Evolutionary conservation across 177 flowering plant species (phyloP).

Genomic region (Vitis hybrid): DNA sequence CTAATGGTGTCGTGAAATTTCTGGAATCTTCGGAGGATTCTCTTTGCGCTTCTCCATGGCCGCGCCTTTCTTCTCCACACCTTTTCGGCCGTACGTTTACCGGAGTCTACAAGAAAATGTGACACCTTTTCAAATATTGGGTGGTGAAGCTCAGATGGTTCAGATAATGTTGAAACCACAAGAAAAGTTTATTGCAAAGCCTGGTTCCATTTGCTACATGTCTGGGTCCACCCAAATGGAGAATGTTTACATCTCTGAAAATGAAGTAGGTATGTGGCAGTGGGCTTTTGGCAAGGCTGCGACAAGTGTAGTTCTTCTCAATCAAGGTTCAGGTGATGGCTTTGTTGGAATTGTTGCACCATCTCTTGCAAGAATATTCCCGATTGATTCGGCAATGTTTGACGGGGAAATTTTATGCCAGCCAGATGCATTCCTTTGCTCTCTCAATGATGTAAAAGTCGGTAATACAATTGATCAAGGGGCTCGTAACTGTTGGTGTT

Average conservation of each 20-base stretch:
- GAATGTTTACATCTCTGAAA: constrained; percentile 75
- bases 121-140: constrained; percentile 88
- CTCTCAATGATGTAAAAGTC: constrained; percentile 88
- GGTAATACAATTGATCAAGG: constrained; percentile 75
- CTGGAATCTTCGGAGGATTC: neutral
- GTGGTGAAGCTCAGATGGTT: constrained; percentile 98
- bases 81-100: constrained; percentile 57
- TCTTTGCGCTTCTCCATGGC: constrained; percentile 36
- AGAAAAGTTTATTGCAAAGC: constrained; percentile 78
- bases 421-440: constrained; percentile 99
- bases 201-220: constrained; percentile 98
- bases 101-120: constrained; percentile 90
- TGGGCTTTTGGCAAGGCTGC: constrained; percentile 89
- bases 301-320: constrained; percentile 64
- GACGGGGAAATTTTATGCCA: constrained; percentile 89
- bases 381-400: constrained; percentile 92
- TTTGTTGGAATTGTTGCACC: constrained; percentile 98
- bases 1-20: neutral
- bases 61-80: constrained; percentile 60
- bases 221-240: constrained; percentile 92
- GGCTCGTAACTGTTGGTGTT: constrained; percentile 56
- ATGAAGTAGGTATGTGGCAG: constrained; percentile 90
- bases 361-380: constrained; percentile 85
- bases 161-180: constrained; percentile 98
- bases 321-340: constrained; percentile 79